These are phyloP conservation scores for Aureobasidium sp. DNA, from an alignment of 2,329 filamentous ascomycete genomes.

Conservation along the genomic window DNA sequence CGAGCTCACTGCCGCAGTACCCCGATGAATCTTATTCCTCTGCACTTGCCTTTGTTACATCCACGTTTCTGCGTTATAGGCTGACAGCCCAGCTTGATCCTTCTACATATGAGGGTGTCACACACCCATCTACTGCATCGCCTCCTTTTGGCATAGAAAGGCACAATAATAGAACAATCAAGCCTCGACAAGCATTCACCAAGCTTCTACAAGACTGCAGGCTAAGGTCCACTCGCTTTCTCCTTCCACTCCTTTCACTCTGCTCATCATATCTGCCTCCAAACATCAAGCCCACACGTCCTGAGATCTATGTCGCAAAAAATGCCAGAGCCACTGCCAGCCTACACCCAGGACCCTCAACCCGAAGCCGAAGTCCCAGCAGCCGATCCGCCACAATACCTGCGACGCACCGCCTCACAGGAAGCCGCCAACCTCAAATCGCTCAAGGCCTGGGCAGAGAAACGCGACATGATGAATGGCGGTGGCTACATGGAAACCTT, in stretches of 20 bases:
- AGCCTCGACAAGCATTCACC: background rate
- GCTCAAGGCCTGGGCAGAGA: background rate
- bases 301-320: background rate
- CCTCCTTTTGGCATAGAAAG: background rate
- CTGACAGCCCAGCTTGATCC: background rate
- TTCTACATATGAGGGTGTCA: background rate
- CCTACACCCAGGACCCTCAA: background rate
- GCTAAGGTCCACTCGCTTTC: background rate
- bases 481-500: constrained; percentile 9
- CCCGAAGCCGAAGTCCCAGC: background rate
- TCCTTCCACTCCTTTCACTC: background rate
- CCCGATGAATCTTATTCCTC: background rate
- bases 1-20: background rate
- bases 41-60: background rate
- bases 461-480: background rate
- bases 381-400: background rate
- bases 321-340: background rate
- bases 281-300: background rate
- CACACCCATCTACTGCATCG: background rate
- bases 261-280: background rate
- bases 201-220: background rate
- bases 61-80: background rate
- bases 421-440: background rate
- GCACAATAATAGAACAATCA: background rate
- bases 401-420: background rate